Evolutionary conservation across 805 yeast species (phyloP), one percentile per base, ranked within the genome.

Genomic region (Deakozyma indianensis): DNA sequence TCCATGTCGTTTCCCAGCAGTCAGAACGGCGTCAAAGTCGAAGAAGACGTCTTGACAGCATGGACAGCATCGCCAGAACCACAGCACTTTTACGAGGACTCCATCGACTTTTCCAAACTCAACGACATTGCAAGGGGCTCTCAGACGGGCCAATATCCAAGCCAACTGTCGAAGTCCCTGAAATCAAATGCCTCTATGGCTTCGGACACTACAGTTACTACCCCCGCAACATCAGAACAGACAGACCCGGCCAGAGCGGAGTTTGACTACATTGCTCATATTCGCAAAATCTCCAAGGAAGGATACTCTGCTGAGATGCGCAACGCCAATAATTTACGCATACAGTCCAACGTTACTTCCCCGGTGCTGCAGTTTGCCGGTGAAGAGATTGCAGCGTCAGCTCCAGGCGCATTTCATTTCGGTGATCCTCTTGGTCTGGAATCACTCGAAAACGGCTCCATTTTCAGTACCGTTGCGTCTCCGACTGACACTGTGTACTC

Each of bases 221-320:
- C 38, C 18, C 18, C 38, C 18, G 18, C 9, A 4, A 7, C 18
- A 4, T 7, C 38, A 4, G 38, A 32, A 20, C 38, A n/a, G 49
- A 47, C 47, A 35, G 79, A 72, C 48, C 72, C 74, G 4, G 65
- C 69, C 2, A 65, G 71, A 18, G 78, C 69, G 29, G 79, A 76
- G 42, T 78, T 78, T 50, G 80, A 77, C 56, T 78, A 78, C 52
- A 74, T 76, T 14, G 80, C 81, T 4, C 83, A 78, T 52, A 77
- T 78, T 27, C 70, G 74, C 51, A 68, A 68, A 48, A 71, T 78
- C 53, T 77, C 78, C 20, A 70, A 67, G 52, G 68, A 65, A 23
- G 68, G 61, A 28, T 43, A 44, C 40, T 29, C 23, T 7, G 45
- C 46, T 4, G 22, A 16, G 15, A 18, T 20, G 5, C 25, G 21